Percentiles rank a stretch among this genome's conserved stretches.
These are phyloP conservation scores for Podospora pseudocomata DNA, from an alignment of 495 filamentous ascomycete genomes.

Conservation along the genomic window DNA sequence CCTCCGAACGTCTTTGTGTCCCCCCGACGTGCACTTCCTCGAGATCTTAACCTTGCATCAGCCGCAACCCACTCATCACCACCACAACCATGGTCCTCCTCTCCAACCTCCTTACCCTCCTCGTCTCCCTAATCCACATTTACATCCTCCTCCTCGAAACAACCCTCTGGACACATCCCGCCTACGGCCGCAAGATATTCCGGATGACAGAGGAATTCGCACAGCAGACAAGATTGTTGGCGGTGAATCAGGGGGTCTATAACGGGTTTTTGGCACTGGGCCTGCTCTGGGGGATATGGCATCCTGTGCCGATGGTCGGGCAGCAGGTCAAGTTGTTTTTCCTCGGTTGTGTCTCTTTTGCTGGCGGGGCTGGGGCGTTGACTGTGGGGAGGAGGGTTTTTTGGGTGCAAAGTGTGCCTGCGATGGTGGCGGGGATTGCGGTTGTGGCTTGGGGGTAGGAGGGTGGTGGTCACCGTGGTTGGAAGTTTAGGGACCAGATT, in stretches of 20 bases:
- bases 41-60: not conserved
- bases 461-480: not conserved
- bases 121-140: slow-evolving; percentile 28
- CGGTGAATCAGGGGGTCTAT: slow-evolving; percentile 37
- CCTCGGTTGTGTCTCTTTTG: slow-evolving; percentile 31
- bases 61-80: not conserved
- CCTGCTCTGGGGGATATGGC: slow-evolving; percentile 28
- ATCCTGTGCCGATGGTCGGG: slow-evolving; percentile 28
- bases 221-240: slow-evolving; percentile 26
- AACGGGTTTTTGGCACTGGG: slow-evolving; percentile 38
- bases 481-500: no score
- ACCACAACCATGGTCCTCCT: slow-evolving; percentile 21
- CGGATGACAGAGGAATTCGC: slow-evolving; percentile 28
- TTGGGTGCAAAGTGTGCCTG: slow-evolving; percentile 32
- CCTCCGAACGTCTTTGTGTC: not conserved
- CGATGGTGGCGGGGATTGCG: slow-evolving; percentile 2
- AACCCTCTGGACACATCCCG: slow-evolving; percentile 34
- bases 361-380: slow-evolving; percentile 29
- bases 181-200: slow-evolving; percentile 31
- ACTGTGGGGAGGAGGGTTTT: slow-evolving; percentile 29
- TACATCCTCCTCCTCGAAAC: slow-evolving; percentile 36
- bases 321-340: slow-evolving; percentile 33
- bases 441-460: not conserved
- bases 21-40: not conserved
- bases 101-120: slow-evolving; percentile 19